Evolutionary conservation across 2,329 filamentous ascomycete genomes (phyloP).

Genomic region (Scedosporium dehoogii): DNA sequence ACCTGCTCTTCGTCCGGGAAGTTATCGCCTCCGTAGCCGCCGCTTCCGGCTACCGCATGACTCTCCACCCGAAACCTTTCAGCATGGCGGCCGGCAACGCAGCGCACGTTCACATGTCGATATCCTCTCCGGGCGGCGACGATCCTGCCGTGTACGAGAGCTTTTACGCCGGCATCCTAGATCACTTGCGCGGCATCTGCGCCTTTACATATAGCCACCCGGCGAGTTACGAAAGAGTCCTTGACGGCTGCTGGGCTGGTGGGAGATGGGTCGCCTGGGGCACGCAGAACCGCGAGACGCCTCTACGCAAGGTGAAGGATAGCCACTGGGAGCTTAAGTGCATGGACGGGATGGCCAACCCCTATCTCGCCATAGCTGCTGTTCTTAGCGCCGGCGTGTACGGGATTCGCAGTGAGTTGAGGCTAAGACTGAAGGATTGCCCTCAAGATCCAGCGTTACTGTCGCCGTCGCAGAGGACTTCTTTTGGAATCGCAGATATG

Average conservation of each 20-base stretch:
- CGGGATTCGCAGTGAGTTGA: constrained; percentile 18
- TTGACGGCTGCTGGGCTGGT: constrained; percentile 66
- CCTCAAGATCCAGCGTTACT: constrained; percentile 41
- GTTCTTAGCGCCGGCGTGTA: constrained; percentile 21
- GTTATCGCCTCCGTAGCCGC: constrained; percentile 57
- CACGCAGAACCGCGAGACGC: constrained; percentile 68
- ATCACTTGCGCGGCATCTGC: constrained; percentile 53
- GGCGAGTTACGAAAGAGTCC: constrained; percentile 58
- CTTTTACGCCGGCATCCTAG: constrained; percentile 65
- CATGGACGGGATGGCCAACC: constrained; percentile 71
- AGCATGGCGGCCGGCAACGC: constrained; percentile 49
- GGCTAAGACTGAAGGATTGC: constrained; percentile 43
- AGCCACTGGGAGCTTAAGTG: constrained; percentile 72
- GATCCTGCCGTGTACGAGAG: constrained; percentile 39
- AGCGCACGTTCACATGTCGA: constrained; percentile 60
- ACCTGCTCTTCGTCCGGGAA: constrained; percentile 59
- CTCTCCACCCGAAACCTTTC: constrained; percentile 64
- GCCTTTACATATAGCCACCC: constrained; percentile 60
- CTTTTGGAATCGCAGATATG: constrained; percentile 42
- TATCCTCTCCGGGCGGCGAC: constrained; percentile 36
- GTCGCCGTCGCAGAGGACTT: constrained; percentile 32
- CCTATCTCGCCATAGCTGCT: constrained; percentile 49
- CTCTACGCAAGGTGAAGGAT: constrained; percentile 54
- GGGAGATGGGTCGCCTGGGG: constrained; percentile 74
- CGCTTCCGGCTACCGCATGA: constrained; percentile 53